These are phyloP conservation scores for Lasiosphaeria hispida DNA, from an alignment of 495 filamentous ascomycete genomes.

Conservation along the genomic window DNA sequence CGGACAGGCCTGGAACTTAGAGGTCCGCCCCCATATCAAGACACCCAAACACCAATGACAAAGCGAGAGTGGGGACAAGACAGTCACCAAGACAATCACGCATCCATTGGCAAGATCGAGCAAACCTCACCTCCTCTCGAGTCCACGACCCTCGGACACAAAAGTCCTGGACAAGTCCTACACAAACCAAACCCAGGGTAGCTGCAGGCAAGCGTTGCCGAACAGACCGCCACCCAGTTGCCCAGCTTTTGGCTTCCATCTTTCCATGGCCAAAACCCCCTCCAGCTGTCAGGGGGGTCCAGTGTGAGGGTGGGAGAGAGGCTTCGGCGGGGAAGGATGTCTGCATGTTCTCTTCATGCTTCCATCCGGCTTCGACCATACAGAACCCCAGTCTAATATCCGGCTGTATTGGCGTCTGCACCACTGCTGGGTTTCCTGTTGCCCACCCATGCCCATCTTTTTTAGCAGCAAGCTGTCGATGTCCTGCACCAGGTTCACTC, in stretches of 20 bases:
- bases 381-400: slow-evolving; percentile 21
- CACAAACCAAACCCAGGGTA: too few species aligned
- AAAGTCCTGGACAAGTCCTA: too few species aligned
- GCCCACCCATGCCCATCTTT: neutral
- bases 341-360: slow-evolving; percentile 26
- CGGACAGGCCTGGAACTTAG: slow-evolving; percentile 11
- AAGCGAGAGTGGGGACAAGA: neutral
- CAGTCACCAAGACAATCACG: too few species aligned
- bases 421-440: slow-evolving; percentile 10
- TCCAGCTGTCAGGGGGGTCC: neutral
- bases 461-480: slow-evolving; percentile 8
- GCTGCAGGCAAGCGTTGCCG: too few species aligned
- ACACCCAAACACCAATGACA: neutral
- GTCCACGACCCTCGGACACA: too few species aligned
- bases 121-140: too few species aligned
- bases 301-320: slow-evolving; percentile 5
- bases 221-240: too few species aligned
- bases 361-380: slow-evolving; percentile 22
- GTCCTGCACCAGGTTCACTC: slow-evolving; percentile 12
- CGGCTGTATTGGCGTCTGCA: slow-evolving; percentile 22
- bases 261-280: neutral
- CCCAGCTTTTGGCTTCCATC: neutral
- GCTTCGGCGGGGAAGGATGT: slow-evolving; percentile 7
- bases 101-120: too few species aligned
- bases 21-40: slow-evolving; percentile 8